phyloP scores from a whole-genome alignment of 2,329 filamentous ascomycete genomes.

The Lasiodiplodia sp. region DNA sequence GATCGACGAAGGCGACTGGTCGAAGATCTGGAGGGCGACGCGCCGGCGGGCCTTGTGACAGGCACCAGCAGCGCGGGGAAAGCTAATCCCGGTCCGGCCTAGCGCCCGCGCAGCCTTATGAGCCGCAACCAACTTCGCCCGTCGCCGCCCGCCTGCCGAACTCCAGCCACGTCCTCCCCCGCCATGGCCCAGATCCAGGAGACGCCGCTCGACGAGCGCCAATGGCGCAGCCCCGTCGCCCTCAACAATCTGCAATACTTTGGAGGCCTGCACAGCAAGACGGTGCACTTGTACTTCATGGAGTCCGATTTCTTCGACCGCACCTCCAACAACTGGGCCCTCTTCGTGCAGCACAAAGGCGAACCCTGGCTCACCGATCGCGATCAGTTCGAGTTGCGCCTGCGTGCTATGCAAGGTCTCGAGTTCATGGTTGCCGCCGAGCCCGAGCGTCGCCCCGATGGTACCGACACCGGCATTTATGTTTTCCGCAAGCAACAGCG shows the following conservation, averaged over 20 bases:
- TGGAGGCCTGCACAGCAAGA: conserved; percentile 24
- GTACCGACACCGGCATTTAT: conserved; percentile 60
- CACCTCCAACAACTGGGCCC: conserved; percentile 65
- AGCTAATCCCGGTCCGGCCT: background rate
- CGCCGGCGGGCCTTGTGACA: background rate
- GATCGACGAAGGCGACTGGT: conserved; percentile 22
- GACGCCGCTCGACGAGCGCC: conserved; percentile 44
- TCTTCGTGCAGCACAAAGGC: conserved; percentile 58
- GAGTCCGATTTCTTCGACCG: conserved; percentile 70
- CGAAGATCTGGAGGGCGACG: conserved; percentile 30
- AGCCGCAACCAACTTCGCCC: conserved; percentile 29
- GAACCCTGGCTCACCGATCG: conserved; percentile 60
- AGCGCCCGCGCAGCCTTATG: conserved; percentile 21
- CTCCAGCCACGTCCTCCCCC: background rate
- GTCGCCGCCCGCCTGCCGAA: conserved; percentile 20
- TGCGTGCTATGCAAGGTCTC: conserved; percentile 63
- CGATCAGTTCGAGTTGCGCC: conserved; percentile 61
- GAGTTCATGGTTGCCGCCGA: conserved; percentile 68
- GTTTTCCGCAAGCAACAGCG: conserved; percentile 65
- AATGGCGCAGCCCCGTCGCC: conserved; percentile 39
- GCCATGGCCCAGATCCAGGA: conserved; percentile 39
- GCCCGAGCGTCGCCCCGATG: conserved; percentile 57
- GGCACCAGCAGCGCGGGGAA: background rate
- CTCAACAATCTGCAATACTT: conserved; percentile 35
- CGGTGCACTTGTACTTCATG: conserved; percentile 68